Base-by-base conservation (phyloP, 331 rosid species). In the Arachis monticola region DNA sequence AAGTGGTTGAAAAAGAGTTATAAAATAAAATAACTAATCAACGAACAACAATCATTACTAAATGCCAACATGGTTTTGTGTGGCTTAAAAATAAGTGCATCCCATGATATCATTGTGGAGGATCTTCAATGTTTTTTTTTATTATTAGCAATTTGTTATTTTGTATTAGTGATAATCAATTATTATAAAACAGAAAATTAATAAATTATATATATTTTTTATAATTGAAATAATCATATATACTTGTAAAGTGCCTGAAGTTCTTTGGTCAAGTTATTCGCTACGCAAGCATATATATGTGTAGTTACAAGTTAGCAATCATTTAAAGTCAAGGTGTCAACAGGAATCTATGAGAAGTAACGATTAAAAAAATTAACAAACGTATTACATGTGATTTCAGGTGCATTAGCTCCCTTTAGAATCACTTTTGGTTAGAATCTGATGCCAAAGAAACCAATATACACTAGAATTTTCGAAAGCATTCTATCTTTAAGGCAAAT, bases 391-490 rank as follows among this genome's bases (percentile, higher is more conserved):
- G 48, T 67, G 5, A 11, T 48, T 48, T 67, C 7, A 6, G 12
- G 4, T 31, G 60, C n/a, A 12, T 31, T 40, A 53, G 32, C 13
- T 59, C 46, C 59, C 46, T 72, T 44, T 44, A 6, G 46, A 45
- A 30, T n/a, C 48, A 31, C 77, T 72, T 72, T 72, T 31, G 66
- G 32, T 53, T 47, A 46, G 48, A 60, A 60, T 31, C 60, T 0
- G 60, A 72, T 72, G 60, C 77, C 60, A 60, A 72, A 67, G 65
- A 14, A 11, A 71, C 12, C 6, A 10, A 5, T 44, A 5, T 44
- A 56, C 3, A 45, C 12, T 59, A 2, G 8, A 7, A 1, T 5
- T 14, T 53, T 40, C 30, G 6, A 14, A 17, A 41, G 53, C 10
- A 17, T 6, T 40, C 17, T 11, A 4, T 40, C 42, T 42, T 10